Conservation (phyloP, 2,329 filamentous ascomycete genomes). For the Aspergillus luchuensis region DNA sequence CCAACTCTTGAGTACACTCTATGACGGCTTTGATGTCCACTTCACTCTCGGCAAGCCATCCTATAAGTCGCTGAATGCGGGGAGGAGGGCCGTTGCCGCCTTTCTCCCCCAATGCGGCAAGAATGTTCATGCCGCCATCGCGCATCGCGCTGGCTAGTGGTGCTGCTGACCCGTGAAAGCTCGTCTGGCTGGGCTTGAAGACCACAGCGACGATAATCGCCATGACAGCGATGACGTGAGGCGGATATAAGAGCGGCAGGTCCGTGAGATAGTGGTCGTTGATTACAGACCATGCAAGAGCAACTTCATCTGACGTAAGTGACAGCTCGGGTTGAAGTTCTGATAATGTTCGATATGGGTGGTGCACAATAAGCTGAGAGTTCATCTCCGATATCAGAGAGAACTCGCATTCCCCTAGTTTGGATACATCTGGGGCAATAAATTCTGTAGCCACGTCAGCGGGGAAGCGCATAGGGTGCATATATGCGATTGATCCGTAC, state of each 20-base stretch:
- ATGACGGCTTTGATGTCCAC: conserved; percentile 83
- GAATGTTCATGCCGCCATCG: conserved; percentile 39
- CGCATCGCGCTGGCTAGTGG: conserved; percentile 39
- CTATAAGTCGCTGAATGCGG: conserved; percentile 65
- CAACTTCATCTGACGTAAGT: conserved; percentile 75
- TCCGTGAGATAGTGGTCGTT: conserved; percentile 95
- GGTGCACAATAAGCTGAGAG: conserved; percentile 85
- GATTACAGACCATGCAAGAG: conserved; percentile 77
- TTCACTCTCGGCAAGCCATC: conserved; percentile 82
- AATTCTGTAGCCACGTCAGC: conserved; percentile 55
- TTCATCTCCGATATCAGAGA: conserved; percentile 87
- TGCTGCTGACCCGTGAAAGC: conserved; percentile 35
- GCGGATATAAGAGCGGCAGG: conserved; percentile 78
- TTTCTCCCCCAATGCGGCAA: conserved; percentile 38
- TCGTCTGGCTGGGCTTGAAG: conserved; percentile 64
- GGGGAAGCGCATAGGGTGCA: not conserved
- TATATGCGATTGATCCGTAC: conserved; percentile 42
- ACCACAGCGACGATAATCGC: conserved; percentile 83
- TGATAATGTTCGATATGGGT: conserved; percentile 81
- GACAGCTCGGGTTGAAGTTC: conserved; percentile 69
- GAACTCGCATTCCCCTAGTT: conserved; percentile 92
- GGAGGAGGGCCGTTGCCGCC: conserved; percentile 33
- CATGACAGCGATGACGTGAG: conserved; percentile 86
- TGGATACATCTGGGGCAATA: conserved; percentile 73
- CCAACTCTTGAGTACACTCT: conserved; percentile 87